phyloP scores from a whole-genome alignment of 441 rosid species.

The Adansonia grandidieri region DNA sequence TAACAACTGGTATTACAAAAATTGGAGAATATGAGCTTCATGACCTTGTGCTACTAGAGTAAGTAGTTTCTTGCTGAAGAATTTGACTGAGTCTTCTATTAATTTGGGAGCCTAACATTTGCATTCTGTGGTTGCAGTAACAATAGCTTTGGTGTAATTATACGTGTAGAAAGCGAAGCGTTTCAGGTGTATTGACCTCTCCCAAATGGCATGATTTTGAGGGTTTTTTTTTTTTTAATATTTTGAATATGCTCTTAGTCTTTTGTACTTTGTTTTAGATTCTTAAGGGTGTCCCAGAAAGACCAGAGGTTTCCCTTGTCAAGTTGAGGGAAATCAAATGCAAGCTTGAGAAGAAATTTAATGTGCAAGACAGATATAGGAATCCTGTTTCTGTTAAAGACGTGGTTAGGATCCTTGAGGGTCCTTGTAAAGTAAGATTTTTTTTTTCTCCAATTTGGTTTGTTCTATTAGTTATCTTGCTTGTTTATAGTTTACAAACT shows the following conservation, averaged over 20 bases:
- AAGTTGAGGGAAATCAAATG: constrained; percentile 93
- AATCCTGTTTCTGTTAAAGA: constrained; percentile 79
- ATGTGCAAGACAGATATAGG: constrained; percentile 73
- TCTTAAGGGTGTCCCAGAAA: constrained; percentile 95
- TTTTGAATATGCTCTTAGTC: constrained; percentile 18
- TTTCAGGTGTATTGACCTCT: constrained; percentile 62
- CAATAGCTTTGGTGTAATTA: constrained; percentile 86
- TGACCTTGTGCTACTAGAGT: constrained; percentile 95
- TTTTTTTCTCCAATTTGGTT: constrained; percentile 26
- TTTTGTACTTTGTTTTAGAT: constrained; percentile 47
- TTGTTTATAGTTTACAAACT: constrained; percentile 20
- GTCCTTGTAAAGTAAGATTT: constrained; percentile 80
- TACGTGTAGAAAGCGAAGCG: constrained; percentile 96
- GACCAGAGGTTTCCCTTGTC: constrained; percentile 86
- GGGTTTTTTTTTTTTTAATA: not conserved
- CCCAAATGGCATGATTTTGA: not conserved
- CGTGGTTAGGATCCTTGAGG: constrained; percentile 82
- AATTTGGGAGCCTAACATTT: constrained; percentile 30
- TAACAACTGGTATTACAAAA: constrained; percentile 88
- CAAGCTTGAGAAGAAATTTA: constrained; percentile 80
- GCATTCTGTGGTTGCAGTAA: constrained; percentile 57
- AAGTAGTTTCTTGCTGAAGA: constrained; percentile 40
- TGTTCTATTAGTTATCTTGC: constrained; percentile 18
- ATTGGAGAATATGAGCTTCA: constrained; percentile 96
- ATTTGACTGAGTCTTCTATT: constrained; percentile 18